A percentile compares a stretch with the other conserved stretches of the same genome.
Conservation (phyloP, 176 grass and related monocot genomes). For the Hyparrhenia diplandra region DNA sequence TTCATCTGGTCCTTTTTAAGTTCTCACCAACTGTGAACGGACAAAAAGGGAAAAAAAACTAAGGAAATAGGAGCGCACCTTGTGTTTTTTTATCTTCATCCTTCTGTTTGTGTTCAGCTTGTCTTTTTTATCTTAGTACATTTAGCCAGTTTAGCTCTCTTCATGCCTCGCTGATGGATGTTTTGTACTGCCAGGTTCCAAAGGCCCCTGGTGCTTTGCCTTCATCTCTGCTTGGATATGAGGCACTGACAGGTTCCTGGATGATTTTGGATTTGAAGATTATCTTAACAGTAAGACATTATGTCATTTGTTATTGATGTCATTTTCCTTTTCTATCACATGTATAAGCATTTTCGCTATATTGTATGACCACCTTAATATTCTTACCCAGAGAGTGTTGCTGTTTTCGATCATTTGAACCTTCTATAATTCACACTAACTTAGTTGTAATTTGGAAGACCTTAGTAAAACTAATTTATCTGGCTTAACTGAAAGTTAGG, state of each 20-base stretch:
- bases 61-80: neutral
- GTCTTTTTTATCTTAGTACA: neutral
- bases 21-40: neutral
- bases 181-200: slow-evolving; percentile 61
- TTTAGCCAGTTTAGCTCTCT: neutral
- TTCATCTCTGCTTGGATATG: slow-evolving; percentile 87
- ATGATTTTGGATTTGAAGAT: slow-evolving; percentile 97
- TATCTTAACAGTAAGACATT: slow-evolving; percentile 74
- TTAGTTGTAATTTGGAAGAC: neutral
- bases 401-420: neutral
- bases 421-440: neutral
- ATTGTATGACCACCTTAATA: neutral
- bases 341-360: neutral
- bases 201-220: slow-evolving; percentile 78
- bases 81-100: neutral
- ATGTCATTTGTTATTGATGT: neutral
- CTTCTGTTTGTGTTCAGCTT: too few species aligned
- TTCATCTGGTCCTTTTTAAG: neutral
- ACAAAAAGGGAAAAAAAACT: neutral
- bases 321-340: neutral
- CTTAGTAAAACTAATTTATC: neutral
- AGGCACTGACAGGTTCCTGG: slow-evolving; percentile 86
- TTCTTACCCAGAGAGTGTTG: neutral
- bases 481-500: neutral
- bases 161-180: neutral